Evolutionary conservation across 2,329 filamentous ascomycete species (phyloP), one percentile per base, ranked within the genome.

Genomic region (Aureobasidium sp.): DNA sequence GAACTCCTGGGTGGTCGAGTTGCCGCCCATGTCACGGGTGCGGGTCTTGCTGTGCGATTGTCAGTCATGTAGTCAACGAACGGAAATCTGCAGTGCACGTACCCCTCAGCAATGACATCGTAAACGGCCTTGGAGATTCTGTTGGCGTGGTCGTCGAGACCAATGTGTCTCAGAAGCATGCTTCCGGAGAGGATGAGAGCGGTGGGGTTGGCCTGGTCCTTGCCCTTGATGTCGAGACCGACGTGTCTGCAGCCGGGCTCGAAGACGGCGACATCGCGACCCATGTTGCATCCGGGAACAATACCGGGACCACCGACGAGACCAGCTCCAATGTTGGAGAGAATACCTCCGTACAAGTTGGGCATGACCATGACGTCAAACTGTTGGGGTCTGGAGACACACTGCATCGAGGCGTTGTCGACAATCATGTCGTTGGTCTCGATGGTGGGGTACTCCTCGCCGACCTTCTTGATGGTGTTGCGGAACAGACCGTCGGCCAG

Each of bases 351-450:
- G 85, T 97, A 97, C 74, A 97, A 82, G 84, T 99, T 99, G 73
- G 94, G 94, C 92, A 97, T 97, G 77, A 99, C 94, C 88, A 99
- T 90, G 72, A 99, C 94, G 77, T 99, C 94, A 76, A 99, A 99
- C 80, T 99, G 94, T 81, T 97, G 94, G 66, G 94, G 94, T 69
- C 86, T 85, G 69, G 90, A 92, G 70, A 99, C 94, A 75, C 91
- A 95, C 83, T 99, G 94, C 94, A 99, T 99, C 74, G 90, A 96
- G 73, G 94, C 94, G 79, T 99, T 99, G 82, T 99, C 94, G 79
- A 99, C 94, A 78, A 99, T 99, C 93, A 99, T 97, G 81, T 99
- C 94, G 83, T 95, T 95, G 75, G 88, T 88, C 83, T 97, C 90
- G 70, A 99, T 84, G 66, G 90, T 95, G 64, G 94, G 93, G 82